Evolutionary conservation across 768 basidiomycete species (phyloP).

Genomic region (Epithele typhae): DNA sequence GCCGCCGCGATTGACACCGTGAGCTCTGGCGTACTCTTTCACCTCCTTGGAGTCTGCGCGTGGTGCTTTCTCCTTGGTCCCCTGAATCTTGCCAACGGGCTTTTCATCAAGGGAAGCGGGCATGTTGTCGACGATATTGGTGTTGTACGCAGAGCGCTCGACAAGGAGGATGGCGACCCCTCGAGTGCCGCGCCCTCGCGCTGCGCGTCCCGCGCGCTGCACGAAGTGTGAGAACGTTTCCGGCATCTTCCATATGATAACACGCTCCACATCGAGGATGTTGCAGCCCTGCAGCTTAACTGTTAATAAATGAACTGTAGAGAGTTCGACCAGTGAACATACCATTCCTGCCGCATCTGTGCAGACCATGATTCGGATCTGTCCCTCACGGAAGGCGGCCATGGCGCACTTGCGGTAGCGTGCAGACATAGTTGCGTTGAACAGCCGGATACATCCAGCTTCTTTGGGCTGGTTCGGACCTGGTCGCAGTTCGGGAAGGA

Average conservation of each 20-base stretch:
- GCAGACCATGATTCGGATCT: conserved; percentile 28
- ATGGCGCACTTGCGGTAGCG: conserved; percentile 24
- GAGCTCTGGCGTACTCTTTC: neutral
- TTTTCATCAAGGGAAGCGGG: neutral
- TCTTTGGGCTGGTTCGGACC: too few relatives aligned
- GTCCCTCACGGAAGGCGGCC: conserved; percentile 22
- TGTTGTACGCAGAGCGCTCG: conserved; percentile 1
- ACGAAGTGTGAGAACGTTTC: too few relatives aligned
- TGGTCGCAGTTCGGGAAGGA: too few relatives aligned
- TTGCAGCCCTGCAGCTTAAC: too few relatives aligned
- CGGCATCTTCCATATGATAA: too few relatives aligned
- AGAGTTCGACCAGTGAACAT: neutral
- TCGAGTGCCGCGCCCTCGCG: neutral
- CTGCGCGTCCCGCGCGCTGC: too few relatives aligned
- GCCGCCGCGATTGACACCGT: neutral
- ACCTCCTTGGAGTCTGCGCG: neutral
- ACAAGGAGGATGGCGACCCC: neutral
- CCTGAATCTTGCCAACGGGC: too few relatives aligned
- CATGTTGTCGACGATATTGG: neutral
- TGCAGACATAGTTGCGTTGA: neutral
- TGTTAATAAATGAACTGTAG: too few relatives aligned
- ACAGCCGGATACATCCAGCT: neutral
- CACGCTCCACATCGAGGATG: too few relatives aligned
- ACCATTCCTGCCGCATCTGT: conserved; percentile 37
- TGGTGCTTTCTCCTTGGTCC: too few relatives aligned